These are phyloP conservation scores for Candida jianshihensis DNA, from an alignment of 805 yeast species.

Conservation along the genomic window DNA sequence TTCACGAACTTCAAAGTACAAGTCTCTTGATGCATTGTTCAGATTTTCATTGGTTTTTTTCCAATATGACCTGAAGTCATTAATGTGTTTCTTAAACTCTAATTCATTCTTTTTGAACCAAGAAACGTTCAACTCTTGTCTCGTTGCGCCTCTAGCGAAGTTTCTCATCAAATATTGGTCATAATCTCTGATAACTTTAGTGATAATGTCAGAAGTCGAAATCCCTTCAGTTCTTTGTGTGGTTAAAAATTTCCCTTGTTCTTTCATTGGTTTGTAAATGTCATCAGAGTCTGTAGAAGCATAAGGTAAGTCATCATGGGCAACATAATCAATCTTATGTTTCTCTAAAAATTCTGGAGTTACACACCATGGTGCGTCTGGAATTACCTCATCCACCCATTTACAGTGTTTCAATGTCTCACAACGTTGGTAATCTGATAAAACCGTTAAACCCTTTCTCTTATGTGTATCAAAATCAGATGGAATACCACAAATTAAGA, in stretches of 20 bases:
- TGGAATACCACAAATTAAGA: constrained; percentile 86
- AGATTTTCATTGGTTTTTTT: constrained; percentile 61
- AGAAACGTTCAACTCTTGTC: constrained; percentile 92
- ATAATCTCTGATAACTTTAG: constrained; percentile 90
- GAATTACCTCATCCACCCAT: constrained; percentile 97
- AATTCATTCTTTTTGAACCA: constrained; percentile 97
- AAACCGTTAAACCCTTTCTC: constrained; percentile 87
- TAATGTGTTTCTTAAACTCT: constrained; percentile 85
- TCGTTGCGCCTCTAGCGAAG: constrained; percentile 94
- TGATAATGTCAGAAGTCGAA: constrained; percentile 91
- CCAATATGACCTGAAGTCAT: constrained; percentile 82
- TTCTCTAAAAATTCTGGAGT: constrained; percentile 70
- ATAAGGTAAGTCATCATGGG: constrained; percentile 96
- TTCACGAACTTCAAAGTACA: constrained; percentile 80
- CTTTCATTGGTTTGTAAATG: constrained; percentile 87
- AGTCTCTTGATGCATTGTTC: constrained; percentile 70
- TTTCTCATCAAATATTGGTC: constrained; percentile 95
- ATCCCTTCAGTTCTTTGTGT: constrained; percentile 97
- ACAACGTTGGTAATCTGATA: constrained; percentile 79
- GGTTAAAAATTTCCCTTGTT: constrained; percentile 81
- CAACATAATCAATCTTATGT: constrained; percentile 90
- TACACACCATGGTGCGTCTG: constrained; percentile 94
- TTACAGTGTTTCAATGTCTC: constrained; percentile 89
- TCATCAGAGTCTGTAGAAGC: constrained; percentile 86
- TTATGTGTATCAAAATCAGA: constrained; percentile 86